Base-by-base conservation (phyloP, 2,329 filamentous ascomycete genomes). In the Xylariomycetidae sp. region DNA sequence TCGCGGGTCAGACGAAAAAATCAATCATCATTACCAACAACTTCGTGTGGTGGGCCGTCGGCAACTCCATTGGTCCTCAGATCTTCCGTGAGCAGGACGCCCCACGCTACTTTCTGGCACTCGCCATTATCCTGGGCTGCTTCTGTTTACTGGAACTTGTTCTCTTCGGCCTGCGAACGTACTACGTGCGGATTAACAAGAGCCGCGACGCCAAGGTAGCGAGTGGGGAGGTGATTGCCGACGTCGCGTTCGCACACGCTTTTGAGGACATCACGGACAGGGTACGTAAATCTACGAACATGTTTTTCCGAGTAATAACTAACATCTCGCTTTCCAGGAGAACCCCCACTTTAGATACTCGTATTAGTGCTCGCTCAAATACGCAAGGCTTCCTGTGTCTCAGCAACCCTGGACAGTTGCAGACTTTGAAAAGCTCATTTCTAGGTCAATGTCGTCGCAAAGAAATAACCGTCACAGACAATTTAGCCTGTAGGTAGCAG, bases 1-100 rank as follows among this genome's bases (percentile, higher is more conserved):
- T 76, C 11, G 74, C 68, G 15, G 75, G 75, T 0, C 72, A 76
- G 35, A 78, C 74, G 3, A 80, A 80, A 54, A 77, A 77, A 44
- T 64, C 66, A 2, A 64, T 71, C 13, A 68, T 70, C 11, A 66
- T 77, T 4, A 71, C 74, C 3, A 66, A 70, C 39, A 77, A 74
- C 42, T 77, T 78, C 47, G 59, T 77, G 31, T 64, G 66, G 4
- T 77, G 72, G 72, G 69, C 69, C 22, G 63, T 65, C 0, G 74
- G 74, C 3, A 79, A 80, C 42, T 66, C 72, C 3, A 69, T 41
- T 57, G 65, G 67, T 3, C 70, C 71, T 1, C 70, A 74, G 45
- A 66, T 23, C 2, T 74, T 74, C 56, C 58, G 69, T 7, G 54
- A 60, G 18, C 58, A 56, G 40, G 69, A 79, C 46, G 58, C 61